Conservation (phyloP, 371 early-diverging fungal species). For the Rhizomucor pusillus region DNA sequence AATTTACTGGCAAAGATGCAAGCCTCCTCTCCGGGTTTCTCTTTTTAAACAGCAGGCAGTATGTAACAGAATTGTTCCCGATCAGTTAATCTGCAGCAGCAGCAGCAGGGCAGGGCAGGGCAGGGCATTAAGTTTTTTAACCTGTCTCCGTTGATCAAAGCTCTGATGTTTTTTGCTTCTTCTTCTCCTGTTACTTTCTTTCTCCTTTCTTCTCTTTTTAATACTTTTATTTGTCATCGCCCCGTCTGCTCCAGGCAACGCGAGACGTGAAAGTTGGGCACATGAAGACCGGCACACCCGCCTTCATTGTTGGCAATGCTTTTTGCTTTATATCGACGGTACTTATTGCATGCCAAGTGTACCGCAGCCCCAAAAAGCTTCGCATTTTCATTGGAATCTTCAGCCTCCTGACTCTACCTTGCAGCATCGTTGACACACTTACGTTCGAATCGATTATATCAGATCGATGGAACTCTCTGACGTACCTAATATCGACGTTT, state of each 20-base stretch:
- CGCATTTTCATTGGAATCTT: constrained; percentile 3
- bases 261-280: not conserved
- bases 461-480: constrained; percentile 19
- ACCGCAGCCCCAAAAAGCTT: constrained; percentile 11
- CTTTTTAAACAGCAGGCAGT: too few relatives aligned
- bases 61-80: too few relatives aligned
- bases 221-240: not conserved
- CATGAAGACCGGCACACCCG: not conserved
- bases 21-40: too few relatives aligned
- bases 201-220: not conserved
- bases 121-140: too few relatives aligned
- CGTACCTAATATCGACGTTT: constrained; percentile 9
- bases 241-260: not conserved
- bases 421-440: constrained; percentile 12
- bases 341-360: constrained; percentile 7
- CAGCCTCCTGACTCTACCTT: constrained; percentile 11
- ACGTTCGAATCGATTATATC: not conserved
- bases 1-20: too few relatives aligned
- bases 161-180: not conserved
- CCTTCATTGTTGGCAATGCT: not conserved
- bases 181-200: not conserved
- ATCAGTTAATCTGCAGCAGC: too few relatives aligned
- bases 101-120: too few relatives aligned
- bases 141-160: too few relatives aligned
- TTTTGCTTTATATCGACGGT: not conserved